phyloP scores from a whole-genome alignment of 306 rosid genomes.

The barrel medic (Medicago truncatula) region MtrunA17r5.0-ANR NC_053044.1:53867501-53868000 shows the following conservation, averaged over 20 bases:
- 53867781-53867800: slow-evolving; percentile 66
- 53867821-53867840: slow-evolving; percentile 68
- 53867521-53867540: slow-evolving; percentile 73
- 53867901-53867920: slow-evolving; percentile 54
- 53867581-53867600: slow-evolving; percentile 49
- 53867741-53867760: slow-evolving; percentile 70
- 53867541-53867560: slow-evolving; percentile 71
- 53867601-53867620: slow-evolving; percentile 54
- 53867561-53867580: slow-evolving; percentile 65
- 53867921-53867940: slow-evolving; percentile 64
- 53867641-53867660: slow-evolving; percentile 42
- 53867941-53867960: slow-evolving; percentile 66
- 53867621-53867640: slow-evolving; percentile 47
- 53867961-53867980: slow-evolving; percentile 56
- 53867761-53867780: slow-evolving; percentile 60
- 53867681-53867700: slow-evolving; percentile 67
- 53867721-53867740: slow-evolving; percentile 81
- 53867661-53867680: slow-evolving; percentile 49
- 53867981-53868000: slow-evolving; percentile 14
- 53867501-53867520: slow-evolving; percentile 61
- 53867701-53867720: slow-evolving; percentile 70
- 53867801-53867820: slow-evolving; percentile 72
- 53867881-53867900: slow-evolving; percentile 53
- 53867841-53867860: slow-evolving; percentile 67
- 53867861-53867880: slow-evolving; percentile 58